phyloP scores from a whole-genome alignment of 768 basidiomycete genomes.

The Collybia nuda region DNA sequence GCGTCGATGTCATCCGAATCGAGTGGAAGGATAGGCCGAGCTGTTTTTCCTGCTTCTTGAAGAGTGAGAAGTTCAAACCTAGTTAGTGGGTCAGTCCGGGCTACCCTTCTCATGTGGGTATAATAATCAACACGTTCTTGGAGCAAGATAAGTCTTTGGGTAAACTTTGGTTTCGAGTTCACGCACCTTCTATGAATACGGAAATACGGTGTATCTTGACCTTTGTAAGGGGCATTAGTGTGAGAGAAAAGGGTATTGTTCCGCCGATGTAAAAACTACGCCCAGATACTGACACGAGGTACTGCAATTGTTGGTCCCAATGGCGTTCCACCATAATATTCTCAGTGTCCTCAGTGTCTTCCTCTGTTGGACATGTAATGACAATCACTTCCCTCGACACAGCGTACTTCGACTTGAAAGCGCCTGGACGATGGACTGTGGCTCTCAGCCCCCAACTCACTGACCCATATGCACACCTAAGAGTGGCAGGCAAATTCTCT shows the following conservation, averaged over 20 bases:
- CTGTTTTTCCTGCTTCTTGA: conserved; percentile 52
- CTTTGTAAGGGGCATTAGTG: conserved; percentile 82
- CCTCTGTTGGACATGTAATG: conserved; percentile 75
- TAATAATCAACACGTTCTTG: conserved; percentile 83
- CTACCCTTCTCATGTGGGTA: conserved; percentile 63
- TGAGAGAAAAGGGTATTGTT: conserved; percentile 73
- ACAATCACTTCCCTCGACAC: conserved; percentile 73
- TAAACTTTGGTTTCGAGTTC: neutral
- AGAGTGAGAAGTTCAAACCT: conserved; percentile 65
- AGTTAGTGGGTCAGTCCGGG: conserved; percentile 64
- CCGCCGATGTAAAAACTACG: conserved; percentile 85
- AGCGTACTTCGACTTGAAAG: conserved; percentile 70
- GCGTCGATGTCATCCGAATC: conserved; percentile 66
- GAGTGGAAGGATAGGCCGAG: conserved; percentile 74
- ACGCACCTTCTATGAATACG: conserved; percentile 78
- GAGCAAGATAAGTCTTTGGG: too few species aligned
- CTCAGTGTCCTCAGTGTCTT: conserved; percentile 80
- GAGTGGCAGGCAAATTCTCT: conserved; percentile 71
- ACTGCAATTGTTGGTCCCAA: conserved; percentile 90
- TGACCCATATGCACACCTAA: conserved; percentile 73
- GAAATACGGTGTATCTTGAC: conserved; percentile 76
- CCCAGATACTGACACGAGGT: conserved; percentile 71
- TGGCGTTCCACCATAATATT: conserved; percentile 83
- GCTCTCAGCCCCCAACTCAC: conserved; percentile 83
- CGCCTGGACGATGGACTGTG: conserved; percentile 78